A percentile compares a stretch with the other conserved stretches of the same genome.
phyloP scores from a whole-genome alignment of 1,284 basidiomycete genomes.

The Mrakiaceae sp. region DNA sequence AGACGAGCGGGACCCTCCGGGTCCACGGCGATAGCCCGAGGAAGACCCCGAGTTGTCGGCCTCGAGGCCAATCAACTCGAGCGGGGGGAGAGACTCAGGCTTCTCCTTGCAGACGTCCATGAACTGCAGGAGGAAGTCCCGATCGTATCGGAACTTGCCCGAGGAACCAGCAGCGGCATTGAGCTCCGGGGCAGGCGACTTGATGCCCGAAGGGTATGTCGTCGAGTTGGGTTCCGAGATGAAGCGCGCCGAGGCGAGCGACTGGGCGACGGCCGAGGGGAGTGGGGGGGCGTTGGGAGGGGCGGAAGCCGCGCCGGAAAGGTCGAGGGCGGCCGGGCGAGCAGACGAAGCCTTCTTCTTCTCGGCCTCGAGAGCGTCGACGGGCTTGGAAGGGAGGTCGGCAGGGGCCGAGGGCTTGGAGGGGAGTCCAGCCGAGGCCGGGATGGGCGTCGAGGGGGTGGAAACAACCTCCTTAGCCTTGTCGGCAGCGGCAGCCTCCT shows the following conservation, averaged over 20 bases:
- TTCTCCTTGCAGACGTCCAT: conserved; percentile 92
- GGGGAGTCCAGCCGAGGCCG: conserved; percentile 17
- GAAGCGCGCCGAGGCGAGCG: conserved; percentile 58
- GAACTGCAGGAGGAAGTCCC: conserved; percentile 95
- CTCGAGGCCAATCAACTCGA: conserved; percentile 86
- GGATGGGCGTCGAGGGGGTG: conserved; percentile 15
- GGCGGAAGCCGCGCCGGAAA: conserved; percentile 39
- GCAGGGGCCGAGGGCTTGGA: conserved; percentile 22
- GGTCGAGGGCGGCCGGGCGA: conserved; percentile 55
- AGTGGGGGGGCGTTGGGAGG: conserved; percentile 20
- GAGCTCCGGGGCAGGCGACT: conserved; percentile 72
- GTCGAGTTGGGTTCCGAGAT: conserved; percentile 75
- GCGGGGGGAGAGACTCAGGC: conserved; percentile 74
- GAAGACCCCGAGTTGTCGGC: conserved; percentile 45
- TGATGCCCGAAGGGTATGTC: conserved; percentile 71
- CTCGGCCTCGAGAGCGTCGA: conserved; percentile 25
- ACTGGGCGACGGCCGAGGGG: conserved; percentile 45
- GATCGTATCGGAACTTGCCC: conserved; percentile 94
- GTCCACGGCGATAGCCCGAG: conserved; percentile 11
- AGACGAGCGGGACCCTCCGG: conserved; percentile 11
- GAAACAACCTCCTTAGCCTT: conserved; percentile 28
- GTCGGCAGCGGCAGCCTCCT: conserved; percentile 24
- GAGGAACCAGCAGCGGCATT: conserved; percentile 65
- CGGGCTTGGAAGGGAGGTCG: conserved; percentile 32
- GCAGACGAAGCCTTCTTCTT: conserved; percentile 22